Evolutionary conservation across 2,329 filamentous ascomycete genomes (phyloP), one percentile per base, ranked within the genome.

Genomic region (Ascochyta fabae): DNA sequence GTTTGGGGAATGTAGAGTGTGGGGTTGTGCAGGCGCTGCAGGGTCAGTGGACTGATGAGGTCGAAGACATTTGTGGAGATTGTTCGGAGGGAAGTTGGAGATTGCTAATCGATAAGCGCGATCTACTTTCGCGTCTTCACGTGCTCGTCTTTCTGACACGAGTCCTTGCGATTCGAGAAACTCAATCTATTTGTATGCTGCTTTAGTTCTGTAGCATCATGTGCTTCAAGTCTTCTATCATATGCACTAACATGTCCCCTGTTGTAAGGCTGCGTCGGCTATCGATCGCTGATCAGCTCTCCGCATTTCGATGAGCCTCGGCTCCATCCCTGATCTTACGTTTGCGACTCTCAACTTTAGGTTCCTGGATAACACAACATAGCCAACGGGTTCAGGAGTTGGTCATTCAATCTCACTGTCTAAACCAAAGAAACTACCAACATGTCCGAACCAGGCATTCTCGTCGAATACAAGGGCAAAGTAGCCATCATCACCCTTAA

Each of bases 401-500:
- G 2, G 38, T 26, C 8, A 9, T 36, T 29, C 13, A 23, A 39
- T 12, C 15, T 6, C 36, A 33, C 26, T 29, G 23, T 15, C 3
- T 19, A 15, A 6, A 23, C 8, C 34, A 48, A 5, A 8, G 0
- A 38, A 12, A n/a, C 27, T 26, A 9, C 24, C 49, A 65, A 12
- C 34, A 80, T 80, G 77, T 65, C 64, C 24, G 75, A 80, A 52
- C 75, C 84, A 59, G 73, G 77, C 46, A 80, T 88, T 56, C 82
- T 81, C 42, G 71, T 90, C 66, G 82, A 86, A 58, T 90, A 87
- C 75, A 80, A 82, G 66, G 88, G 85, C 74, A 87, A 87, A 56
- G 79, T 92, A 61, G 91, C 94, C 69, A 86, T 93, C 71, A 88
- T 99, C 75, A 96, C 91, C 16, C 88, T 99, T 72, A 88, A 93